Evolutionary conservation across 2,329 filamentous ascomycete genomes (phyloP).

Genomic region (Teratosphaeria nubilosa): DNA sequence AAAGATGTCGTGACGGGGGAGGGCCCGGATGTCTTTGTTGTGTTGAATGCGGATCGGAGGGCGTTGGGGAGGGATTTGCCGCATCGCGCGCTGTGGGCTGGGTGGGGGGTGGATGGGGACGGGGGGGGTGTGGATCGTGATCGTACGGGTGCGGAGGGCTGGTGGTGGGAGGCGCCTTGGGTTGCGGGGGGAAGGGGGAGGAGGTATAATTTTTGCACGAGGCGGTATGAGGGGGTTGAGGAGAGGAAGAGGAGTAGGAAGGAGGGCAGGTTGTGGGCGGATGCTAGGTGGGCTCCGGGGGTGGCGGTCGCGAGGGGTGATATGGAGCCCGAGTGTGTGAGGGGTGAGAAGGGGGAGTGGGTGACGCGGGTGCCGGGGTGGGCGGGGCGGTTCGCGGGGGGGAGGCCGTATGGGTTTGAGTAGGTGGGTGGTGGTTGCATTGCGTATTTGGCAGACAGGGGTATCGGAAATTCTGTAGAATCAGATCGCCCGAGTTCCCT

Average conservation of each 20-base stretch:
- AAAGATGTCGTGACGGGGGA: slow-evolving; percentile 33
- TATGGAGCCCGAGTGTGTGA: slow-evolving; percentile 5
- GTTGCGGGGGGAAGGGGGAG: slow-evolving; percentile 10
- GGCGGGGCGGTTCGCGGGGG: slow-evolving; percentile 10
- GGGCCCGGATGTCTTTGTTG: slow-evolving; percentile 38
- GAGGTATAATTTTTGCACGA: slow-evolving; percentile 20
- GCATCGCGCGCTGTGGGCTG: slow-evolving; percentile 27
- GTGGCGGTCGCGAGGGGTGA: slow-evolving; percentile 5
- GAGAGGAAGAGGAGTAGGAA: slow-evolving; percentile 1
- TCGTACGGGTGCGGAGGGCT: neutral
- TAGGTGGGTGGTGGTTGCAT: neutral
- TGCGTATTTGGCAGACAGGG: neutral
- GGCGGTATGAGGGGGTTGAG: slow-evolving; percentile 14
- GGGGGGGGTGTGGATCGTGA: slow-evolving; percentile 7
- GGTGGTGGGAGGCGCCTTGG: slow-evolving; percentile 9
- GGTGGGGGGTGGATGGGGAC: slow-evolving; percentile 14
- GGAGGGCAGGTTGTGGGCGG: slow-evolving; percentile 16
- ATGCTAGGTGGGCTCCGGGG: slow-evolving; percentile 22
- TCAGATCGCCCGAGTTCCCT: too few relatives aligned
- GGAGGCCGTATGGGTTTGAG: slow-evolving; percentile 14
- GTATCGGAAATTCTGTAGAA: too few relatives aligned
- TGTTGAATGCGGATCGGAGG: slow-evolving; percentile 27
- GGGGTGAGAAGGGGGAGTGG: slow-evolving; percentile 11
- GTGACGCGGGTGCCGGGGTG: slow-evolving; percentile 11
- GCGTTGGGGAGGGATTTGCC: slow-evolving; percentile 31